phyloP scores from a whole-genome alignment of 768 basidiomycete genomes.

The Termitomyces sp. region DNA sequence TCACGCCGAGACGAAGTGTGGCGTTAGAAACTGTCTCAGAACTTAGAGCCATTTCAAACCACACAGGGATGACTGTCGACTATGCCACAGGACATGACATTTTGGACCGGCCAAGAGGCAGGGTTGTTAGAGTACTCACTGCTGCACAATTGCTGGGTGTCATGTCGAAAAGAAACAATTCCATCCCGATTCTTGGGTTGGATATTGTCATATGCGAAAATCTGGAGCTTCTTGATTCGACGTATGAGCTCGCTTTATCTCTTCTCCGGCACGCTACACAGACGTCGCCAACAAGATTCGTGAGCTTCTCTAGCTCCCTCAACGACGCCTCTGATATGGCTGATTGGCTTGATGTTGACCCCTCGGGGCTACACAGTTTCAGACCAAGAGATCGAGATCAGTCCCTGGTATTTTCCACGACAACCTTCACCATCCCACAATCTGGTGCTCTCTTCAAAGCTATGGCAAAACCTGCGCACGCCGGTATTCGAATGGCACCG shows the following conservation, averaged over 20 bases:
- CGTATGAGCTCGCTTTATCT: conserved; percentile 81
- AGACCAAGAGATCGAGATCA: conserved; percentile 79
- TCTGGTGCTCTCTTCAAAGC: conserved; percentile 84
- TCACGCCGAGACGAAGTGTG: conserved; percentile 53
- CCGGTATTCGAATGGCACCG: conserved; percentile 50
- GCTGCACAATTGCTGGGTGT: conserved; percentile 43
- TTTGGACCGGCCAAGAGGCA: conserved; percentile 32
- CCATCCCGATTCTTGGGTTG: conserved; percentile 32
- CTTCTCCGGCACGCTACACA: conserved; percentile 62
- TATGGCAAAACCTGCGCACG: conserved; percentile 87
- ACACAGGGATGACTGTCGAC: conserved; percentile 33
- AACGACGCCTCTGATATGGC: conserved; percentile 79
- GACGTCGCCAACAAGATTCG: conserved; percentile 55
- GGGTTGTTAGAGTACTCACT: conserved; percentile 51
- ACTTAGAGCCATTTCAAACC: conserved; percentile 34
- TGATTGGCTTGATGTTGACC: conserved; percentile 73
- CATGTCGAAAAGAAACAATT: conserved; percentile 26
- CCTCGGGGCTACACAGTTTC: conserved; percentile 66
- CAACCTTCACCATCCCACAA: conserved; percentile 81
- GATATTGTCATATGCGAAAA: conserved; percentile 77
- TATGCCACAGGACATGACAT: conserved; percentile 26
- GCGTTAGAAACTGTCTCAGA: conserved; percentile 53
- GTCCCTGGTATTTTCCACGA: conserved; percentile 57
- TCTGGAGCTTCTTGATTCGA: conserved; percentile 73
- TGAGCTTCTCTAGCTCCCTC: conserved; percentile 76